phyloP scores from a whole-genome alignment of 2,329 filamentous ascomycete species.

The Arthrinium phaeospermum region DNA sequence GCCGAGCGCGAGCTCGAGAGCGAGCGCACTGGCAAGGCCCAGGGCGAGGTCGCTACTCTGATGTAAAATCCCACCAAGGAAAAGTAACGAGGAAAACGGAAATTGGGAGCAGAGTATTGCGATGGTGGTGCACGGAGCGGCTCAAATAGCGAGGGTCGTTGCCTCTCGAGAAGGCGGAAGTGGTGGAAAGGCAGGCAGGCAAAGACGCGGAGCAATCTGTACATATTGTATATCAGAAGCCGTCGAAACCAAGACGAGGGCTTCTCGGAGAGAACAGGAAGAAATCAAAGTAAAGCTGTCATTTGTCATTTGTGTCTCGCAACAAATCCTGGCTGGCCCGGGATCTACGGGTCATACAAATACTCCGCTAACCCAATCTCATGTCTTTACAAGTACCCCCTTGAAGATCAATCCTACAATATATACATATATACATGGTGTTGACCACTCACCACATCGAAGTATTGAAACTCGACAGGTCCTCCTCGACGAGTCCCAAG shows the following conservation, averaged over 20 bases:
- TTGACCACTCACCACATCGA: slow-evolving; percentile 26
- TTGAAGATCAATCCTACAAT: not conserved
- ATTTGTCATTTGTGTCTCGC: slow-evolving; percentile 3
- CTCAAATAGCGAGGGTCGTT: no score
- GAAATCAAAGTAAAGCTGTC: slow-evolving; percentile 15
- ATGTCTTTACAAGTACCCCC: not conserved
- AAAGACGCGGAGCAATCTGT: slow-evolving; percentile 5
- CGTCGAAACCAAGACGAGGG: not conserved
- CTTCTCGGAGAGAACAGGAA: slow-evolving; percentile 16
- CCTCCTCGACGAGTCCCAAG: slow-evolving; percentile 40
- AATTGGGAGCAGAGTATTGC: not conserved
- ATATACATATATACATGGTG: not conserved
- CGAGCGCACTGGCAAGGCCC: slow-evolving; percentile 51
- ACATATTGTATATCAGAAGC: slow-evolving; percentile 18
- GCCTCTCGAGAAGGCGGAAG: not conserved
- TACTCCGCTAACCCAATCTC: not conserved
- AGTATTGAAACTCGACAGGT: slow-evolving; percentile 38
- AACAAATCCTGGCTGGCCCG: not conserved
- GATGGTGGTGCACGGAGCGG: not conserved
- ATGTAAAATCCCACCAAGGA: not conserved
- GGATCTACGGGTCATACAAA: not conserved
- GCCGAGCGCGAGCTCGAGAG: slow-evolving; percentile 92
- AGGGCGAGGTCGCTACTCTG: slow-evolving; percentile 22
- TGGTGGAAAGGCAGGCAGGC: not conserved
- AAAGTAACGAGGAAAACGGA: not conserved